phyloP scores from a whole-genome alignment of 345 rosid species.

The Syzygium oleosum region DNA sequence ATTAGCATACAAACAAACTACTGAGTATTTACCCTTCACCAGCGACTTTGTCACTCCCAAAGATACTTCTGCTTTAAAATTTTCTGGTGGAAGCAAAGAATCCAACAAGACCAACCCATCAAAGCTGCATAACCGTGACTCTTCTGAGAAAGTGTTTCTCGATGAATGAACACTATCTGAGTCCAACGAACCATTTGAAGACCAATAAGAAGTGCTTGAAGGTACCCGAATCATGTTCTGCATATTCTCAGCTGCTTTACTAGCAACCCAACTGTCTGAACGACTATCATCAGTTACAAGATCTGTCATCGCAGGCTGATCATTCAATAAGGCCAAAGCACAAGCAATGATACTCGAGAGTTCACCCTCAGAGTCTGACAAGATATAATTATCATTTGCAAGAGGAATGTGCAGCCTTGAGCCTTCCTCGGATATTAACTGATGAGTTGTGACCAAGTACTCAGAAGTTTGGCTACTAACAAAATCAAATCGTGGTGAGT shows the following conservation, averaged over 20 bases:
- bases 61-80: conserved; percentile 42
- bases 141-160: conserved; percentile 35
- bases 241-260: conserved; percentile 19
- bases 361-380: conserved; percentile 87
- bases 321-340: conserved; percentile 55
- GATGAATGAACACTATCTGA: conserved; percentile 33
- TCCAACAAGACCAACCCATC: conserved; percentile 70
- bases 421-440: conserved; percentile 66
- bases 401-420: conserved; percentile 67
- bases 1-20: conserved; percentile 59
- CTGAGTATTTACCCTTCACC: conserved; percentile 72
- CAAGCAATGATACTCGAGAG: conserved; percentile 91
- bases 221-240: conserved; percentile 21
- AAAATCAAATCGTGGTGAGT: conserved; percentile 42
- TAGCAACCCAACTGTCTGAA: conserved; percentile 17
- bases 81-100: conserved; percentile 41
- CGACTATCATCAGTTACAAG: conserved; percentile 15
- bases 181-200: conserved; percentile 49
- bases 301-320: conserved; percentile 16
- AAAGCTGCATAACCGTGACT: conserved; percentile 55
- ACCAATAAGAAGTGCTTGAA: conserved; percentile 38
- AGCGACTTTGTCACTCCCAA: conserved; percentile 54
- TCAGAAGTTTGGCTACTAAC: conserved; percentile 27
- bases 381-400: conserved; percentile 35
- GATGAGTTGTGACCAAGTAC: conserved; percentile 33